These are phyloP conservation scores for Apiospora aurea DNA, from an alignment of 2,329 filamentous ascomycete species.

Conservation along the genomic window DNA sequence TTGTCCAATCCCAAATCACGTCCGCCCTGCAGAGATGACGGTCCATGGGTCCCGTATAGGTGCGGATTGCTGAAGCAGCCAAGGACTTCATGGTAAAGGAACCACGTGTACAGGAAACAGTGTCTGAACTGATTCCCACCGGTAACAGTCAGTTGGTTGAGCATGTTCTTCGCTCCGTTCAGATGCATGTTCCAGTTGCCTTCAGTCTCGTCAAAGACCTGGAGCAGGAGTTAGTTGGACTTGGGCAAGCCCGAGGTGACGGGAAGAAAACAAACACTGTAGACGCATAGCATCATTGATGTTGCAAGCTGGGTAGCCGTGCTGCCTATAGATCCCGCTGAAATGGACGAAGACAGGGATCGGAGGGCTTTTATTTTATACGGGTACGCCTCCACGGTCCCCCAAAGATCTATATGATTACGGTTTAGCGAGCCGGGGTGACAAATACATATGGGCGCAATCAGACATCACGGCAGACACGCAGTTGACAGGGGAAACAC, in stretches of 20 bases:
- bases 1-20: constrained; percentile 40
- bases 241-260: not conserved
- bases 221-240: not conserved
- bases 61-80: constrained; percentile 51
- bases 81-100: constrained; percentile 55
- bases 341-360: constrained; percentile 47
- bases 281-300: constrained; percentile 59
- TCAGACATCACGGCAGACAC: not conserved
- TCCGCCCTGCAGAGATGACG: constrained; percentile 36
- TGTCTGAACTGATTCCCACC: constrained; percentile 40
- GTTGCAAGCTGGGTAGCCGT: constrained; percentile 51
- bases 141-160: constrained; percentile 38
- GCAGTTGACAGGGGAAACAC: not conserved
- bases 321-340: constrained; percentile 37
- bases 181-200: constrained; percentile 55
- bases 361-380: constrained; percentile 49
- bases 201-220: constrained; percentile 58
- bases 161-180: constrained; percentile 49
- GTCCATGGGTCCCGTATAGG: constrained; percentile 35
- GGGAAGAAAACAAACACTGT: constrained; percentile 46
- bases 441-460: not conserved
- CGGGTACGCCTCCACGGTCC: constrained; percentile 12
- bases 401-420: constrained; percentile 12
- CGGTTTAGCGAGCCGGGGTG: not conserved
- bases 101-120: constrained; percentile 53